A percentile compares a stretch with the other conserved stretches of the same genome.
phyloP scores from a whole-genome alignment of 192 early-diverging fungal species.

The Rhizoclosmatium sp. region DNA sequence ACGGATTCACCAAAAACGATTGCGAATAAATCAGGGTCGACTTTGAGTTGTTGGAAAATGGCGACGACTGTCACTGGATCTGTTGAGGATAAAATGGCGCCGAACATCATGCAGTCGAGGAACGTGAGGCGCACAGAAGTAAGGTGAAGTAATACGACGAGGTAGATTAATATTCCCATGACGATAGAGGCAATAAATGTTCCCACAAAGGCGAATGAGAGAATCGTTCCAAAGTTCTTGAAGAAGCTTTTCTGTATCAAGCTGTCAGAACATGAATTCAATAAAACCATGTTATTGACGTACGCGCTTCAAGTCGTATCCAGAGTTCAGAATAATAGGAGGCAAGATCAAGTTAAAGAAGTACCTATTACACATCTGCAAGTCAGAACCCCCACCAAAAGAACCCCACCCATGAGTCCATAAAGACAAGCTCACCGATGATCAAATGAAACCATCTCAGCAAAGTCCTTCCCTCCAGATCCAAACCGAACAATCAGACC shows the following conservation, averaged over 20 bases:
- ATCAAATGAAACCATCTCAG: constrained; percentile 29
- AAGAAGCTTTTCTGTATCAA: constrained; percentile 75
- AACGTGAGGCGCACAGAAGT: constrained; percentile 76
- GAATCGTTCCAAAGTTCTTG: constrained; percentile 86
- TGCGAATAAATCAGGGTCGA: constrained; percentile 94
- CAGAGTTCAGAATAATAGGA: constrained; percentile 96
- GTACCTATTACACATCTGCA: constrained; percentile 57
- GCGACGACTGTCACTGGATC: constrained; percentile 97
- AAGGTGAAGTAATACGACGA: constrained; percentile 74
- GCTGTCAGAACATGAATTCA: neutral
- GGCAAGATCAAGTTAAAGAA: constrained; percentile 98
- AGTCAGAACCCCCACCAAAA: constrained; percentile 40
- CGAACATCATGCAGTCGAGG: constrained; percentile 94
- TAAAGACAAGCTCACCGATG: neutral
- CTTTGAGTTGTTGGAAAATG: constrained; percentile 91
- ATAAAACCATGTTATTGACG: constrained; percentile 5
- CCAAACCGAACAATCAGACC: constrained; percentile 45
- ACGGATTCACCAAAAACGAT: constrained; percentile 97
- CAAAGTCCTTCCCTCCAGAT: neutral
- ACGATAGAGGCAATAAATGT: constrained; percentile 92
- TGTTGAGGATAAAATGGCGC: constrained; percentile 93
- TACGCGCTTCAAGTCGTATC: constrained; percentile 92
- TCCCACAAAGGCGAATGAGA: constrained; percentile 93
- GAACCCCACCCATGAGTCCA: too few relatives aligned
- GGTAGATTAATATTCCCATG: constrained; percentile 79